Base-by-base conservation (phyloP, 2,329 filamentous ascomycete genomes). In the Mycosphaerella arachidis region DNA sequence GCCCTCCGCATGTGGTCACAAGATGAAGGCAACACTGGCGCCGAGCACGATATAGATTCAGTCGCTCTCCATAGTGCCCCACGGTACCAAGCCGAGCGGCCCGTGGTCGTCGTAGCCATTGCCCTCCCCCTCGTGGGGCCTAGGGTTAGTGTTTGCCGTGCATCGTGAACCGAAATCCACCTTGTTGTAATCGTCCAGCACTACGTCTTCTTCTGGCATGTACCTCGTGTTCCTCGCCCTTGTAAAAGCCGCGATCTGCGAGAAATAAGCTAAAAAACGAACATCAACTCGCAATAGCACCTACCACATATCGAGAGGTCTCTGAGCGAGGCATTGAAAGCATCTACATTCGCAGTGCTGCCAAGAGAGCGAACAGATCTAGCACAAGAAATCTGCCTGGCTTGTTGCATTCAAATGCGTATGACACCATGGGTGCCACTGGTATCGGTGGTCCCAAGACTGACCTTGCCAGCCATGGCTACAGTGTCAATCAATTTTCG, bases 401-500 rank as follows among this genome's bases (percentile, higher is more conserved):
- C 65, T 62, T 71, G 68, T 10, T 48, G 45, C 64, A 68, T 71
- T 69, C 70, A 71, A 18, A 53, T 16, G 0, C 54, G 33, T 18
- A 71, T 69, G 1, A 58, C n/a, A 0, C 24, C 45, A 45, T 66
- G 61, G 8, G 60, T 46, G 13, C 60, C 56, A 2, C 24, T 9
- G 5, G 52, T 27, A 6, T 37, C n/a, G n/a, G 60, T 56, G 53
- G 63, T 55, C 18, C 58, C 63, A 2, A 71, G 66, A 12, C 52
- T 46, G 5, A 62, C 56, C 6, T 18, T 57, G 1, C 70, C 70
- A n/a, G 61, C 65, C 18, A 56, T 51, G 24, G 62, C 58, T 7
- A 71, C 61, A 8, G 65, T 69, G 52, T 72, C 70, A 20, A 72
- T 43, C 6, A 72, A 55, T 31, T 68, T 68, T 20, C 70, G 68